Evolutionary conservation across 805 yeast genomes (phyloP).

Genomic region (Priceomyces medius): DNA sequence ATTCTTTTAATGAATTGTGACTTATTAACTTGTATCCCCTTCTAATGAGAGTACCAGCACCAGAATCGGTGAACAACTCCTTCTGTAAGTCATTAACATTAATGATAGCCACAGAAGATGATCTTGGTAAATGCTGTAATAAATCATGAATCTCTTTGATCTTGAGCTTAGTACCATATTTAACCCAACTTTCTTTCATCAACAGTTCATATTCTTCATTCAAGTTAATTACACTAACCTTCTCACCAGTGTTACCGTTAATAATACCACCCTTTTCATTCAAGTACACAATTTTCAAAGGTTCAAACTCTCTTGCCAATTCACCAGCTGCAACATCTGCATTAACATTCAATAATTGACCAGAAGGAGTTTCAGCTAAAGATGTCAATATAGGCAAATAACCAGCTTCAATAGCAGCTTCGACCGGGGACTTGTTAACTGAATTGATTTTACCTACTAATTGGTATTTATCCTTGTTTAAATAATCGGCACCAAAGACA

Average conservation of each 20-base stretch:
- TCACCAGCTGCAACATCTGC: slow-evolving; percentile 99
- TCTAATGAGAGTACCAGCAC: slow-evolving; percentile 98
- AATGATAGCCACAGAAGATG: slow-evolving; percentile 96
- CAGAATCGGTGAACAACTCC: slow-evolving; percentile 96
- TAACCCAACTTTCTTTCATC: slow-evolving; percentile 95
- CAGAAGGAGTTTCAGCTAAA: slow-evolving; percentile 93
- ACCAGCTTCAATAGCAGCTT: slow-evolving; percentile 93
- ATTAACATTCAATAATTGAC: slow-evolving; percentile 94
- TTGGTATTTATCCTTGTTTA: slow-evolving; percentile 87
- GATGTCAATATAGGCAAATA: slow-evolving; percentile 96
- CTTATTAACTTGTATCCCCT: slow-evolving; percentile 88
- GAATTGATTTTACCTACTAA: slow-evolving; percentile 86
- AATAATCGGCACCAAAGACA: slow-evolving; percentile 88
- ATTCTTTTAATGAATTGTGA: slow-evolving; percentile 67
- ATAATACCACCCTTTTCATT: slow-evolving; percentile 97
- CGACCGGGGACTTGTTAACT: slow-evolving; percentile 83
- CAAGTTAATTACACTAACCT: slow-evolving; percentile 82
- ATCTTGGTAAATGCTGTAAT: slow-evolving; percentile 90
- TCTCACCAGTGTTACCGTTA: slow-evolving; percentile 89
- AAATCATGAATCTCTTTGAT: slow-evolving; percentile 95
- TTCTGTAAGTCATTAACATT: slow-evolving; percentile 93
- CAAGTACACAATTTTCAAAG: slow-evolving; percentile 91
- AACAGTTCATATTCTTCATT: slow-evolving; percentile 94
- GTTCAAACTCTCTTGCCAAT: slow-evolving; percentile 93
- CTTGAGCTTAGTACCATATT: slow-evolving; percentile 96